phyloP scores from a whole-genome alignment of 129 eudicot genomes.

The Flaveria bidentis region DNA sequence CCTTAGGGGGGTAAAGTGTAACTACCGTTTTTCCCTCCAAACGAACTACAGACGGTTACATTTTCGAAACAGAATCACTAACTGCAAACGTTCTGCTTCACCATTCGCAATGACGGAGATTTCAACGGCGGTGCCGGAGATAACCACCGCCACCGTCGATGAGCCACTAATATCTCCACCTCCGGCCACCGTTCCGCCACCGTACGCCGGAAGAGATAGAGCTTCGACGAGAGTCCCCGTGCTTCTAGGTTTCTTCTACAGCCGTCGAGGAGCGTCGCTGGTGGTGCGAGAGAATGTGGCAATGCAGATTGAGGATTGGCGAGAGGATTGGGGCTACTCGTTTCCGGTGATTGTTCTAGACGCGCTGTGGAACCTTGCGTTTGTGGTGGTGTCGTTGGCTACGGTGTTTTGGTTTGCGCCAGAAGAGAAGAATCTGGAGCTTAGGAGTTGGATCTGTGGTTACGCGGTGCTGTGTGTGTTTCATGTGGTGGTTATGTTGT shows the following conservation, averaged over 20 bases:
- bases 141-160: not conserved
- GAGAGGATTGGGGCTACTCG: constrained; percentile 76
- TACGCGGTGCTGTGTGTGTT: constrained; percentile 62
- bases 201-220: constrained; percentile 5
- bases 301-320: constrained; percentile 1
- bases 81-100: not conserved
- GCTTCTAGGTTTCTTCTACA: constrained; percentile 49
- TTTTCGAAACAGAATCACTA: constrained; percentile 17
- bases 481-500: constrained; percentile 64
- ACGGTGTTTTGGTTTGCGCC: constrained; percentile 42
- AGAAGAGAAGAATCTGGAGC: constrained; percentile 57
- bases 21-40: constrained; percentile 3
- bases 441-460: constrained; percentile 79
- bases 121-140: constrained; percentile 17
- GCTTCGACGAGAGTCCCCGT: constrained; percentile 29
- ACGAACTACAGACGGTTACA: not conserved
- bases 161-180: constrained; percentile 20
- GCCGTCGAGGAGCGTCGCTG: constrained; percentile 47
- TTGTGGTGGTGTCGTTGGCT: constrained; percentile 53
- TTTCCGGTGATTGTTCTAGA: constrained; percentile 70
- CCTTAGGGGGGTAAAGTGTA: not conserved
- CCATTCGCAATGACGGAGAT: not conserved
- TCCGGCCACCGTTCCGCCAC: not conserved
- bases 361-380: constrained; percentile 61
- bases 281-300: constrained; percentile 14